A percentile compares a stretch with the other conserved stretches of the same genome.
These are phyloP conservation scores for Clonostachys rosea DNA, from an alignment of 2,329 filamentous ascomycete species.

Conservation along the genomic window DNA sequence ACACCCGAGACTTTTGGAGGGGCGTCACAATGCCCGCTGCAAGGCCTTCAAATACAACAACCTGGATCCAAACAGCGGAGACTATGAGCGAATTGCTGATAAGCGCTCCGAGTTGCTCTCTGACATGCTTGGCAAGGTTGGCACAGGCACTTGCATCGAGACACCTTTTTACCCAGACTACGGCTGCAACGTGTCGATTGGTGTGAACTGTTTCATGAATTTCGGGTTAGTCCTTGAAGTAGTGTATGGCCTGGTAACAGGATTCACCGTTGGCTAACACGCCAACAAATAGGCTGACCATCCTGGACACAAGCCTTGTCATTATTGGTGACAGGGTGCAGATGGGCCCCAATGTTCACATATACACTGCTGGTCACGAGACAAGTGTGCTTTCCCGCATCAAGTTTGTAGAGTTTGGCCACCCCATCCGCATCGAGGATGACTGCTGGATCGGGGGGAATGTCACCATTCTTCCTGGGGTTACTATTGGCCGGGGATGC, in stretches of 20 bases:
- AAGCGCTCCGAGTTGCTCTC: conserved; percentile 39
- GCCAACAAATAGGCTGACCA: conserved; percentile 31
- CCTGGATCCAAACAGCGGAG: conserved; percentile 43
- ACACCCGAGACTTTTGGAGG: conserved; percentile 38
- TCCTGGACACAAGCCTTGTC: conserved; percentile 69
- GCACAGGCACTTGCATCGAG: conserved; percentile 48
- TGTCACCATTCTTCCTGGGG: conserved; percentile 42
- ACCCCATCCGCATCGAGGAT: conserved; percentile 39
- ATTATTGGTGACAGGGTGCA: conserved; percentile 66
- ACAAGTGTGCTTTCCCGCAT: conserved; percentile 49
- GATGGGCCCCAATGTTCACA: conserved; percentile 66
- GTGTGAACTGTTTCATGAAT: conserved; percentile 54
- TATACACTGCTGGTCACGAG: conserved; percentile 70
- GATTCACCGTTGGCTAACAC: no score
- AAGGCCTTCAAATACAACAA: conserved; percentile 55
- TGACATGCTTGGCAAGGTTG: conserved; percentile 43
- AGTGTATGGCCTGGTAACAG: no score
- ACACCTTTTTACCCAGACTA: conserved; percentile 57
- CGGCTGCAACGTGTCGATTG: conserved; percentile 55
- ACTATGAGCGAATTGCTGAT: conserved; percentile 28
- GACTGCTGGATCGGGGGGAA: conserved; percentile 52
- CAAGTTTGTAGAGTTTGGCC: conserved; percentile 40
- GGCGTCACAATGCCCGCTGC: conserved; percentile 48
- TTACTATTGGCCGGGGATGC: conserved; percentile 45
- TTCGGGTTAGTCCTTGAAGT: conserved; percentile 21